These are phyloP conservation scores for Clonostachys rosea DNA, from an alignment of 2,329 filamentous ascomycete species.

Conservation along the genomic window DNA sequence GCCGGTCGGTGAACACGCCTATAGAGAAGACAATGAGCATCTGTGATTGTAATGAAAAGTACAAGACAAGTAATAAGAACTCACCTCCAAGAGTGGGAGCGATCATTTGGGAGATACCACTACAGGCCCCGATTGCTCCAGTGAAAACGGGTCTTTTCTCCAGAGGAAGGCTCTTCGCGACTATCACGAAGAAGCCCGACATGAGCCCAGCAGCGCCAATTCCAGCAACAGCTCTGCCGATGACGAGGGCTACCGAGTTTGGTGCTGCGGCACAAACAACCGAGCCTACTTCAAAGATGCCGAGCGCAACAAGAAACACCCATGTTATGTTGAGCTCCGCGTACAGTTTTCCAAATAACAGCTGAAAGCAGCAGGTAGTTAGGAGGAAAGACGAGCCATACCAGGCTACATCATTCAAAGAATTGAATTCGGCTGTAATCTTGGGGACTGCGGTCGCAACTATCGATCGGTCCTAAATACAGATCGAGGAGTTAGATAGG, in stretches of 20 bases:
- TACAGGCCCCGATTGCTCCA: slow-evolving; percentile 27
- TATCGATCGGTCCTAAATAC: slow-evolving; percentile 40
- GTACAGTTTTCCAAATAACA: slow-evolving; percentile 49
- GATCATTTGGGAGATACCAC: slow-evolving; percentile 22
- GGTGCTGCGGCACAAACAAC: slow-evolving; percentile 6
- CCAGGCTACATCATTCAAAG: slow-evolving; percentile 58
- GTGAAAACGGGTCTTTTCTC: slow-evolving; percentile 24
- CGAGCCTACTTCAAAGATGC: slow-evolving; percentile 7
- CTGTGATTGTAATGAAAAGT: not conserved
- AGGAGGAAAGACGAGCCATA: slow-evolving; percentile 52
- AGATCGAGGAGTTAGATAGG: not conserved
- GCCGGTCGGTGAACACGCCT: slow-evolving; percentile 9
- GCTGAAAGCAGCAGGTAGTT: slow-evolving; percentile 19
- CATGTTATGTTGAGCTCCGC: slow-evolving; percentile 39
- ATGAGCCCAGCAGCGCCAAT: slow-evolving; percentile 6
- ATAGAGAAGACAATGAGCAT: not conserved
- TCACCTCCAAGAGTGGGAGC: slow-evolving; percentile 7
- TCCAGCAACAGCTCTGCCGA: slow-evolving; percentile 8
- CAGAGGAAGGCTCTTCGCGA: slow-evolving; percentile 3
- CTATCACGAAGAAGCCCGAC: slow-evolving; percentile 4
- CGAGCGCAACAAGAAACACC: slow-evolving; percentile 9
- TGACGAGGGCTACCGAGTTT: slow-evolving; percentile 6
- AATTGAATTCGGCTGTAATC: slow-evolving; percentile 37
- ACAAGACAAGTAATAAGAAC: slow-evolving; percentile 5
- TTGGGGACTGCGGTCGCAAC: slow-evolving; percentile 39